phyloP scores from a whole-genome alignment of 768 basidiomycete genomes.

The Galerina marginata region DNA sequence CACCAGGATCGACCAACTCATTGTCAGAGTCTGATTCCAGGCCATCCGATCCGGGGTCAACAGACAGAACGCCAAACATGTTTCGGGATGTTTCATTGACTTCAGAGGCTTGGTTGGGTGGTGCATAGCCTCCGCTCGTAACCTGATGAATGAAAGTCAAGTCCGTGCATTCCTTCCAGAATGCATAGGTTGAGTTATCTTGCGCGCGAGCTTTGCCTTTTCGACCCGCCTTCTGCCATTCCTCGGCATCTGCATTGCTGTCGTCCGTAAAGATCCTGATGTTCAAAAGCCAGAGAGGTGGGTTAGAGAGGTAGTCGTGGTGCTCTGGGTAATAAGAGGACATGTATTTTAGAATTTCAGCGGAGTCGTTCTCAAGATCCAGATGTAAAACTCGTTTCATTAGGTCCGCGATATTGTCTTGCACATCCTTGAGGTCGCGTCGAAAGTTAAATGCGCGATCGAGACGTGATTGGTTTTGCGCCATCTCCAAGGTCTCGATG shows the following conservation, averaged over 20 bases:
- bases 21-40: background rate
- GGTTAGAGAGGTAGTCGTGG: slow-evolving; percentile 40
- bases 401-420: slow-evolving; percentile 50
- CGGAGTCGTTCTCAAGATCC: slow-evolving; percentile 28
- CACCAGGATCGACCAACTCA: background rate
- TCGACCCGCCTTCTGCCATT: background rate
- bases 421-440: slow-evolving; percentile 45
- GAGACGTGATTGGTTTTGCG: slow-evolving; percentile 45
- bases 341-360: slow-evolving; percentile 48
- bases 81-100: background rate
- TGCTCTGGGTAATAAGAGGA: slow-evolving; percentile 54
- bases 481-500: slow-evolving; percentile 62
- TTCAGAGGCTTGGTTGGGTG: background rate
- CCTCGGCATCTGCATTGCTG: background rate
- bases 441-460: slow-evolving; percentile 37
- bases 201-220: slow-evolving; percentile 16
- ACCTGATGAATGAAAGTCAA: slow-evolving; percentile 47
- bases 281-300: slow-evolving; percentile 54
- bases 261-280: background rate
- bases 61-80: background rate
- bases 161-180: slow-evolving; percentile 56
- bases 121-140: slow-evolving; percentile 6
- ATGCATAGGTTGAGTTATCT: slow-evolving; percentile 48
- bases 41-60: background rate
- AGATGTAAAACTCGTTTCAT: slow-evolving; percentile 46